These are phyloP conservation scores for Eucalyptus virginea DNA, from an alignment of 345 rosid species.

Conservation along the genomic window DNA sequence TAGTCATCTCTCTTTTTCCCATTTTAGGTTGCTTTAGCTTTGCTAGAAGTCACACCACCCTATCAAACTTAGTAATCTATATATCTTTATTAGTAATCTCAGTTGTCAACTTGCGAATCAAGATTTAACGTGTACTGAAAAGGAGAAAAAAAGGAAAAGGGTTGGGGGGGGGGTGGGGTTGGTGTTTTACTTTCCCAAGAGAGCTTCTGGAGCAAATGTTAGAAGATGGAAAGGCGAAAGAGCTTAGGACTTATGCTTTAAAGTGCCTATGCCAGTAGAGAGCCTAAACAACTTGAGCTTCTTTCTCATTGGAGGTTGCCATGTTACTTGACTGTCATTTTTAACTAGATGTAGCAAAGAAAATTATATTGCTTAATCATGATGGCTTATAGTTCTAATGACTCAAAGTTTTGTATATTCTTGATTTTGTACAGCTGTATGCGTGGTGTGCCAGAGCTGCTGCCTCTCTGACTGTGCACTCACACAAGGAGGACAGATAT, in stretches of 20 bases:
- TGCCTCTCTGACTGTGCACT: conserved; percentile 61
- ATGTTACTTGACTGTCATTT: background rate
- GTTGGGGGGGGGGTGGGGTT: background rate
- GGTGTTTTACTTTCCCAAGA: background rate
- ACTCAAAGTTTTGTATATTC: background rate
- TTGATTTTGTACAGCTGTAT: conserved; percentile 29
- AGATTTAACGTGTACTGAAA: background rate
- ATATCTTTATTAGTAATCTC: background rate
- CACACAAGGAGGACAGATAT: conserved; percentile 70
- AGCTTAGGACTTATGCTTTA: background rate
- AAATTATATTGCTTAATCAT: background rate
- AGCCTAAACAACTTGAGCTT: background rate
- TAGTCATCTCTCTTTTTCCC: background rate
- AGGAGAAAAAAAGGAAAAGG: background rate
- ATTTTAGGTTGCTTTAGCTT: background rate
- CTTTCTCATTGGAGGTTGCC: background rate
- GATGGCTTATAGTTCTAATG: background rate
- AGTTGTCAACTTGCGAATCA: background rate
- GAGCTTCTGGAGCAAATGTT: background rate
- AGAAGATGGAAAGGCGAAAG: background rate
- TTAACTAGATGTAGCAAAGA: background rate
- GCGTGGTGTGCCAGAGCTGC: conserved; percentile 75
- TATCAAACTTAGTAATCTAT: background rate
- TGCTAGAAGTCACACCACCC: background rate
- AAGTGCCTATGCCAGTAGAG: background rate